Percentiles rank a stretch among this genome's conserved stretches.
Evolutionary conservation across 495 filamentous ascomycete genomes (phyloP).

Genomic region (Penicillium lividum): DNA sequence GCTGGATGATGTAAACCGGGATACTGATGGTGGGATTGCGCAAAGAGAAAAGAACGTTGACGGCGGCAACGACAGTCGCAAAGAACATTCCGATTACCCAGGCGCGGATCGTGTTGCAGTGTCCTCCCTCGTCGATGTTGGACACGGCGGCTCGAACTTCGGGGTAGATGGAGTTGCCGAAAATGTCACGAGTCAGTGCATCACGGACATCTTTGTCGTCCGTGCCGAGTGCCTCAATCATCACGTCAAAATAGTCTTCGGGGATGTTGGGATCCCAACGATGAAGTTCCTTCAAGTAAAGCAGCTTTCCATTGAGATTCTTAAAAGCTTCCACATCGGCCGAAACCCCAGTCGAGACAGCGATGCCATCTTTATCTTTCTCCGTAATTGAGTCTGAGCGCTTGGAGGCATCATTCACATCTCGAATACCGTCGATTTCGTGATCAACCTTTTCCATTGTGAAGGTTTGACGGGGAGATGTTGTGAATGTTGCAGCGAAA

Average conservation of each 20-base stretch:
- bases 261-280: slow-evolving; percentile 71
- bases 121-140: slow-evolving; percentile 64
- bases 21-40: slow-evolving; percentile 66
- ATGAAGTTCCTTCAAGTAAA: slow-evolving; percentile 57
- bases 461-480: no score
- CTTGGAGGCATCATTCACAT: no score
- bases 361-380: not conserved
- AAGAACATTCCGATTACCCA: slow-evolving; percentile 71
- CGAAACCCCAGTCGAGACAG: slow-evolving; percentile 13
- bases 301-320: slow-evolving; percentile 37
- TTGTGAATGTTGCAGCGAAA: no score
- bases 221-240: slow-evolving; percentile 59
- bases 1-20: slow-evolving; percentile 66
- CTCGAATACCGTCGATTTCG: no score
- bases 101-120: slow-evolving; percentile 68
- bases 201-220: slow-evolving; percentile 53
- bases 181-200: slow-evolving; percentile 56
- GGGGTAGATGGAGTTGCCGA: slow-evolving; percentile 71
- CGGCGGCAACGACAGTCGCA: slow-evolving; percentile 62
- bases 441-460: no score
- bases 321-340: slow-evolving; percentile 48
- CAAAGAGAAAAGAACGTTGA: slow-evolving; percentile 73
- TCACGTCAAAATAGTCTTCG: slow-evolving; percentile 58
- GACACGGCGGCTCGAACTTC: slow-evolving; percentile 52
- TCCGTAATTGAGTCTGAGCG: not conserved